Evolutionary conservation across 2,329 filamentous ascomycete species (phyloP).

Genomic region (Reticulascus tulasneorum): DNA sequence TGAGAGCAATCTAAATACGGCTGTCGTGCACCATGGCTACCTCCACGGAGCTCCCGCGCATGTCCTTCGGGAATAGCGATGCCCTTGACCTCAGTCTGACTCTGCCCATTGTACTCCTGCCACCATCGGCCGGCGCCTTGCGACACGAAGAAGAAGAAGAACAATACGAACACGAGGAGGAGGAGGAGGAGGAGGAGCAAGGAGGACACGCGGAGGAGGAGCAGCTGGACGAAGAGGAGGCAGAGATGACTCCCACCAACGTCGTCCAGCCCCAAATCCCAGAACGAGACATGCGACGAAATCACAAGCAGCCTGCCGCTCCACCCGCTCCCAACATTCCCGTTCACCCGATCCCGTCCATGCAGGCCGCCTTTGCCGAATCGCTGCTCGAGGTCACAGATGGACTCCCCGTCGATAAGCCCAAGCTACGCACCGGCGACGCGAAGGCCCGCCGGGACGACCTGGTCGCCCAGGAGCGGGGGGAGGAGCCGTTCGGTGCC

Average conservation of each 20-base stretch:
- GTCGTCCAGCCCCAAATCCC: slow-evolving; percentile 10
- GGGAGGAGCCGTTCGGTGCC: slow-evolving; percentile 67
- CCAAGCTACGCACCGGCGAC: slow-evolving; percentile 49
- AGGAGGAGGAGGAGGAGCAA: not conserved
- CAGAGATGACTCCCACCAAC: slow-evolving; percentile 13
- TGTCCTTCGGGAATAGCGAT: slow-evolving; percentile 14
- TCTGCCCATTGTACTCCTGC: slow-evolving; percentile 13
- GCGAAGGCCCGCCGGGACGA: slow-evolving; percentile 60
- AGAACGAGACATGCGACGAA: slow-evolving; percentile 7
- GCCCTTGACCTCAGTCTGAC: slow-evolving; percentile 12
- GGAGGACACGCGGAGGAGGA: not conserved
- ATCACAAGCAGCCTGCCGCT: slow-evolving; percentile 7
- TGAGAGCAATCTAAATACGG: slow-evolving; percentile 5
- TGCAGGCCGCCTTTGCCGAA: slow-evolving; percentile 81
- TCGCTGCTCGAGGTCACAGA: slow-evolving; percentile 69
- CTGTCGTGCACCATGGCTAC: slow-evolving; percentile 13
- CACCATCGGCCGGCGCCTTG: slow-evolving; percentile 8
- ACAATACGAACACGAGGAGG: not conserved
- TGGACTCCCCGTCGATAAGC: slow-evolving; percentile 41
- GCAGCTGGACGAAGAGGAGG: slow-evolving; percentile 8
- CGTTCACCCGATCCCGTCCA: slow-evolving; percentile 66
- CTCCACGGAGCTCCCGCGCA: slow-evolving; percentile 12
- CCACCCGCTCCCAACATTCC: slow-evolving; percentile 24
- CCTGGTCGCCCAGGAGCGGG: slow-evolving; percentile 64
- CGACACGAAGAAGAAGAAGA: slow-evolving; percentile 6